phyloP scores from a whole-genome alignment of 495 filamentous ascomycete species.

The Daldinia vernicosa region DNA sequence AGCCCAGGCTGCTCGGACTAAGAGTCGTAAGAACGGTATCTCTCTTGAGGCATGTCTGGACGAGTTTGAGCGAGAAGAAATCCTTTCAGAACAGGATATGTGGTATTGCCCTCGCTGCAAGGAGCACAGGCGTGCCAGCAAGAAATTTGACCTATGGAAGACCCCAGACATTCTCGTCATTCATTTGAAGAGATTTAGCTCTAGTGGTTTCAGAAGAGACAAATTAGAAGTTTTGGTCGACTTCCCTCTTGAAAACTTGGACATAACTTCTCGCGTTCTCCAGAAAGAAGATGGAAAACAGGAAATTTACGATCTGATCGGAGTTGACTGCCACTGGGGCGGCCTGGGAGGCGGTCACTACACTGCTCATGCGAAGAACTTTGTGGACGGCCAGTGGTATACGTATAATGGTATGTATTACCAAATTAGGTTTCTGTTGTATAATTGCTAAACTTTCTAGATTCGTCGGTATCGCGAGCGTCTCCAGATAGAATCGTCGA shows the following conservation, averaged over 20 bases:
- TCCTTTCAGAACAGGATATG: slow-evolving; percentile 90
- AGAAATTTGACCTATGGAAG: slow-evolving; percentile 97
- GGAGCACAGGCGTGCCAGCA: slow-evolving; percentile 87
- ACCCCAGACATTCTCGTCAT: slow-evolving; percentile 92
- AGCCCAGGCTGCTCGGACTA: slow-evolving; percentile 64
- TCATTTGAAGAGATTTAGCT: slow-evolving; percentile 94
- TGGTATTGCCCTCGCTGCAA: slow-evolving; percentile 98
- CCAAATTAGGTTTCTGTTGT: neutral
- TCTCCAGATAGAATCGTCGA: slow-evolving; percentile 52
- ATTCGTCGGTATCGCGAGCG: slow-evolving; percentile 68
- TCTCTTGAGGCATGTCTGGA: slow-evolving; percentile 89
- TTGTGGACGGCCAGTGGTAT: slow-evolving; percentile 86
- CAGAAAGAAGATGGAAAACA: slow-evolving; percentile 79
- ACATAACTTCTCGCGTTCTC: slow-evolving; percentile 81
- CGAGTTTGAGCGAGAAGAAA: slow-evolving; percentile 92
- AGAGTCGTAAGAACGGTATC: slow-evolving; percentile 76
- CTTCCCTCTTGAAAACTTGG: slow-evolving; percentile 87
- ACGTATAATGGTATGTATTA: slow-evolving; percentile 85
- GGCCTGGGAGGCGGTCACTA: slow-evolving; percentile 94
- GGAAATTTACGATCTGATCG: slow-evolving; percentile 89
- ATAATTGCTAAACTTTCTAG: slow-evolving; percentile 56
- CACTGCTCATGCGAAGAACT: slow-evolving; percentile 92
- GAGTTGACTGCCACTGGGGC: slow-evolving; percentile 93
- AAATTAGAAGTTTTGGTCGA: slow-evolving; percentile 93
- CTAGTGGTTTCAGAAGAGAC: slow-evolving; percentile 75